These are phyloP conservation scores for Digitaria exilis DNA, from an alignment of 202 grass and related monocot species.

Conservation along the genomic window DNA sequence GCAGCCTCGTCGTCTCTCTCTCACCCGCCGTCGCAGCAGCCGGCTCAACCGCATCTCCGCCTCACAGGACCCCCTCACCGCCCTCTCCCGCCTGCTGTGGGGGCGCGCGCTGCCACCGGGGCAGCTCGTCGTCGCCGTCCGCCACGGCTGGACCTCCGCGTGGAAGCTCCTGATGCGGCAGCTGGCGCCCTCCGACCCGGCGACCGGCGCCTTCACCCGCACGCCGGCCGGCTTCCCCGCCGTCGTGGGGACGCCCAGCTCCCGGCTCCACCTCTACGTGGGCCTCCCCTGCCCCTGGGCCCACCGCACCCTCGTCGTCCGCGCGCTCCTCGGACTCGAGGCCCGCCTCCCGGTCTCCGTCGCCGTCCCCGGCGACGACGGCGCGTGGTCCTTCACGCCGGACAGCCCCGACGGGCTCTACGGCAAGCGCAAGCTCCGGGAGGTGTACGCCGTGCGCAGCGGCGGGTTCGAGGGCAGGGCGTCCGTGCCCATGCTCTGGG, in stretches of 20 bases:
- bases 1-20: background rate
- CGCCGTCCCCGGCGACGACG: conserved; percentile 65
- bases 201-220: conserved; percentile 69
- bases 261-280: conserved; percentile 77
- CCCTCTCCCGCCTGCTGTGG: conserved; percentile 69
- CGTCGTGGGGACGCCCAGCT: conserved; percentile 36
- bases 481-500: conserved; percentile 90
- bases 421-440: conserved; percentile 69
- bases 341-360: conserved; percentile 58
- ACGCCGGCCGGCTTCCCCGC: conserved; percentile 54
- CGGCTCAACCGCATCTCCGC: conserved; percentile 30
- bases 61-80: conserved; percentile 63
- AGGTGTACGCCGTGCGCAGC: conserved; percentile 67
- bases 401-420: conserved; percentile 63
- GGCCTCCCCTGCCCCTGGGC: conserved; percentile 91
- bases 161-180: conserved; percentile 93
- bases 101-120: conserved; percentile 74
- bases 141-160: conserved; percentile 59
- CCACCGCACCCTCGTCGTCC: conserved; percentile 73
- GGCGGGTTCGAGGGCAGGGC: conserved; percentile 83
- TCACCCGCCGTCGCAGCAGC: background rate
- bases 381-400: conserved; percentile 70
- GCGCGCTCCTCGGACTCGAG: conserved; percentile 61
- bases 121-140: conserved; percentile 72
- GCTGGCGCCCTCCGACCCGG: conserved; percentile 67